phyloP scores from a whole-genome alignment of 805 yeast species.

The Candida stauntonica region DNA sequence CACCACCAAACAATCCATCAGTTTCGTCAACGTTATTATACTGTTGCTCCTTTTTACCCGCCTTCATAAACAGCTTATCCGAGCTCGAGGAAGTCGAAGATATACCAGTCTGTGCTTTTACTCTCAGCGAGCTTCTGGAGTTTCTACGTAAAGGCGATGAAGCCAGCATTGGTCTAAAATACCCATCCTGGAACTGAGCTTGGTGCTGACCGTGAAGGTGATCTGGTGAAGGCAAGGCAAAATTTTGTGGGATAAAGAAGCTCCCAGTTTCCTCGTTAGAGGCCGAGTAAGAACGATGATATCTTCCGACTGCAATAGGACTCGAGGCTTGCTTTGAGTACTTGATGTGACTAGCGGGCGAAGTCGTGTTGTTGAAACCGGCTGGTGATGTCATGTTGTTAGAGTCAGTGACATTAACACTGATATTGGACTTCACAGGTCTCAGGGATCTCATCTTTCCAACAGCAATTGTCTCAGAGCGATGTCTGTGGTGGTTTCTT shows the following conservation, averaged over 20 bases:
- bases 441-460: conserved; percentile 17
- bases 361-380: no score
- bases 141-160: not conserved
- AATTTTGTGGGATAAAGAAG: conserved; percentile 8
- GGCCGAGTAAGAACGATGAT: conserved; percentile 24
- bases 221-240: conserved; percentile 19
- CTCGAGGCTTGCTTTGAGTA: no score
- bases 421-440: conserved; percentile 18
- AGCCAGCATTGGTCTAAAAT: conserved; percentile 1
- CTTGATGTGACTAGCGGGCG: no score
- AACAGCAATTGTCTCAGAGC: conserved; percentile 24
- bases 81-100: conserved; percentile 14
- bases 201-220: not conserved
- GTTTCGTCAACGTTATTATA: conserved; percentile 19
- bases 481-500: conserved; percentile 22
- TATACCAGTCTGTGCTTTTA: not conserved
- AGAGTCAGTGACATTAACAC: conserved; percentile 3
- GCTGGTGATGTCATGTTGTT: not conserved
- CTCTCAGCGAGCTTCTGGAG: conserved; percentile 1
- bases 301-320: conserved; percentile 3
- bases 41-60: conserved; percentile 7
- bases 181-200: not conserved
- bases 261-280: conserved; percentile 16
- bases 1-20: conserved; percentile 21
- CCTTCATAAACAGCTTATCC: conserved; percentile 12